phyloP scores from a whole-genome alignment of 306 rosid genomes.

The Prunus campanulata region DNA sequence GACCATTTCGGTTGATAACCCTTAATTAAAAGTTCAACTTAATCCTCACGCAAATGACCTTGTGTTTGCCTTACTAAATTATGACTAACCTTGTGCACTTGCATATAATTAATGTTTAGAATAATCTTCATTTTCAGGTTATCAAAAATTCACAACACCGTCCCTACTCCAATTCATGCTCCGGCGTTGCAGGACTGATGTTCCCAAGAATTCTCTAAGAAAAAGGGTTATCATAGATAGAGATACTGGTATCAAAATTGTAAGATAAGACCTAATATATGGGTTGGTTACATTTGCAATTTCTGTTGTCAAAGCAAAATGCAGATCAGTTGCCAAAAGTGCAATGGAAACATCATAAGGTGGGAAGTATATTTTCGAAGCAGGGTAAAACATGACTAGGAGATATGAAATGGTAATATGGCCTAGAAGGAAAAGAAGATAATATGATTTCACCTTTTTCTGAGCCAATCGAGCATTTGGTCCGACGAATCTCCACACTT shows the following conservation, averaged over 20 bases:
- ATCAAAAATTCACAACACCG: too few species aligned
- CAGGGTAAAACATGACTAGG: background rate
- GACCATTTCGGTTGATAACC: too few species aligned
- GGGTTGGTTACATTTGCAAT: background rate
- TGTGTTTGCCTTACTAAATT: too few species aligned
- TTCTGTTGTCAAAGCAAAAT: background rate
- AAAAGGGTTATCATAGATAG: too few species aligned
- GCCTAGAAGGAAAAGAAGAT: background rate
- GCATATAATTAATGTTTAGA: too few species aligned
- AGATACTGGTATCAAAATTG: too few species aligned
- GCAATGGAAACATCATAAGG: too few species aligned
- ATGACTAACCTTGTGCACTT: too few species aligned
- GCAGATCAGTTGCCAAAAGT: background rate
- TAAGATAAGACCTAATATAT: background rate
- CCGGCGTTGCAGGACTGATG: background rate
- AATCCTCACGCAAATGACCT: too few species aligned
- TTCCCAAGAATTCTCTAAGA: background rate
- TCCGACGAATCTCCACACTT: constrained; percentile 46
- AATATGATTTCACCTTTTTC: constrained; percentile 52
- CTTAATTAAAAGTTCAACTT: too few species aligned
- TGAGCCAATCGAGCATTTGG: constrained; percentile 45
- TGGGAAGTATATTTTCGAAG: background rate
- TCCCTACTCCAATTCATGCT: background rate
- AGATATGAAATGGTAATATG: background rate
- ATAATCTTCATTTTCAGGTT: too few species aligned